phyloP scores from a whole-genome alignment of 2,329 filamentous ascomycete genomes.

The Aspergillus terreus region DNA sequence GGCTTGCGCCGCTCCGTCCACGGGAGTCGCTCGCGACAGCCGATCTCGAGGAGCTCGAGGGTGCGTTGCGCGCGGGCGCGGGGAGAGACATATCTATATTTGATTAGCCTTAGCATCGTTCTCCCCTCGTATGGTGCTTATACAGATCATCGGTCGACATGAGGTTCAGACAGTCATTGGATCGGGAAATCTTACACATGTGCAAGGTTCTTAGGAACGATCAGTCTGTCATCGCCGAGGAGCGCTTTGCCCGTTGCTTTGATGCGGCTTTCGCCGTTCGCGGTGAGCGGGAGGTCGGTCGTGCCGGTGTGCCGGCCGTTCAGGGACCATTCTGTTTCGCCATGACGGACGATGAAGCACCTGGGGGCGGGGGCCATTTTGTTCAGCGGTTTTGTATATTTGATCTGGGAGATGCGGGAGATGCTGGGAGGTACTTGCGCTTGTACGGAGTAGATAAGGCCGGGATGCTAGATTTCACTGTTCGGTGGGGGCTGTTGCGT shows the following conservation, averaged over 20 bases:
- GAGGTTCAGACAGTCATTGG: too few relatives aligned
- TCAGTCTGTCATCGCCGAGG: slow-evolving; percentile 77
- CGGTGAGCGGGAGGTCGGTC: slow-evolving; percentile 82
- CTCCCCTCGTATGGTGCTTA: too few relatives aligned
- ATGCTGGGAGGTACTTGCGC: too few relatives aligned
- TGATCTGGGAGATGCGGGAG: neutral
- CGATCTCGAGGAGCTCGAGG: slow-evolving; percentile 80
- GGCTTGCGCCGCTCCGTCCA: slow-evolving; percentile 51
- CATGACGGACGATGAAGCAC: slow-evolving; percentile 81
- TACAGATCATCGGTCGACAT: too few relatives aligned
- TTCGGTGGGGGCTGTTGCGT: slow-evolving; percentile 2
- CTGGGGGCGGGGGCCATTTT: slow-evolving; percentile 51
- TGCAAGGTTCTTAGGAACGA: slow-evolving; percentile 74
- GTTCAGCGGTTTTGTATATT: neutral
- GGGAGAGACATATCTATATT: slow-evolving; percentile 72
- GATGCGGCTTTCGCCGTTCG: slow-evolving; percentile 73
- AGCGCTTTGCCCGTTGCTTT: slow-evolving; percentile 76
- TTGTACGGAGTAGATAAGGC: too few relatives aligned
- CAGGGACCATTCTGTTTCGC: slow-evolving; percentile 93
- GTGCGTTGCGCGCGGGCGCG: slow-evolving; percentile 80
- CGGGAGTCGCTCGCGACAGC: slow-evolving; percentile 64
- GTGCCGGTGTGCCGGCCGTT: slow-evolving; percentile 78
- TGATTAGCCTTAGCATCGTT: too few relatives aligned
- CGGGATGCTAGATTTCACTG: neutral
- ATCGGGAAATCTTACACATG: slow-evolving; percentile 63